A percentile compares a stretch with the other conserved stretches of the same genome.
Evolutionary conservation across 106 monocot genomes (phyloP).

Genomic region (Acanthochlamys bracteata): DNA sequence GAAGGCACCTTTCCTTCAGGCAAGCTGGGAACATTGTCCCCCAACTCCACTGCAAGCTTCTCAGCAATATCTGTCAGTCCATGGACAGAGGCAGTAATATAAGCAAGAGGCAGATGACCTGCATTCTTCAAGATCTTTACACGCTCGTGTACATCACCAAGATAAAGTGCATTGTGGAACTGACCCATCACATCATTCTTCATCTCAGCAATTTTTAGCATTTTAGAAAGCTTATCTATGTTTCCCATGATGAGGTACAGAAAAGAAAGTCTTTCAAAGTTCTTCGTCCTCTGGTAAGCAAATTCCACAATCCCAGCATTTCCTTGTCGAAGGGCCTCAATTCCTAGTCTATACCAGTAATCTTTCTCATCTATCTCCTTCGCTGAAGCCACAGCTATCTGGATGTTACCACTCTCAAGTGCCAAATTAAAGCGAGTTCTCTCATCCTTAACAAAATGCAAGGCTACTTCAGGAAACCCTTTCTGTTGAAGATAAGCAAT

Average conservation of each 20-base stretch:
- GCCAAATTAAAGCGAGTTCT: constrained; percentile 82
- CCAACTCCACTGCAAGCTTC: constrained; percentile 69
- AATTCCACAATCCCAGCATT: constrained; percentile 90
- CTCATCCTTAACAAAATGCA: constrained; percentile 95
- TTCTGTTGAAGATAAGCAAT: constrained; percentile 92
- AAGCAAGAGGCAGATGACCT: constrained; percentile 84
- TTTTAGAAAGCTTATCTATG: constrained; percentile 69
- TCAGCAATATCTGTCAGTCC: constrained; percentile 65
- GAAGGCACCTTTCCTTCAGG: constrained; percentile 46
- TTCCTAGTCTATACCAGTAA: constrained; percentile 86
- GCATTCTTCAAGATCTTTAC: constrained; percentile 79
- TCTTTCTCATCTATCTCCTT: constrained; percentile 96
- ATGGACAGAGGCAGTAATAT: constrained; percentile 61
- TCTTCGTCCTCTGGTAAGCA: constrained; percentile 90
- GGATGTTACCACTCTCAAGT: constrained; percentile 88
- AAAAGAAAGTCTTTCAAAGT: constrained; percentile 87
- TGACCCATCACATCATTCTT: constrained; percentile 95
- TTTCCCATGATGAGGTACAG: constrained; percentile 85
- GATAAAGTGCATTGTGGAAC: constrained; percentile 93
- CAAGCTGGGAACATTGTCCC: constrained; percentile 52
- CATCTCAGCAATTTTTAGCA: constrained; percentile 81
- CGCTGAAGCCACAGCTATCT: constrained; percentile 92
- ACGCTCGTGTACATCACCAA: constrained; percentile 64
- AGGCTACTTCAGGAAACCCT: constrained; percentile 88
- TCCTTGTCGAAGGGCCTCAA: constrained; percentile 91